Conservation (phyloP, 768 basidiomycete species). For the Pholiota microspora region DNA sequence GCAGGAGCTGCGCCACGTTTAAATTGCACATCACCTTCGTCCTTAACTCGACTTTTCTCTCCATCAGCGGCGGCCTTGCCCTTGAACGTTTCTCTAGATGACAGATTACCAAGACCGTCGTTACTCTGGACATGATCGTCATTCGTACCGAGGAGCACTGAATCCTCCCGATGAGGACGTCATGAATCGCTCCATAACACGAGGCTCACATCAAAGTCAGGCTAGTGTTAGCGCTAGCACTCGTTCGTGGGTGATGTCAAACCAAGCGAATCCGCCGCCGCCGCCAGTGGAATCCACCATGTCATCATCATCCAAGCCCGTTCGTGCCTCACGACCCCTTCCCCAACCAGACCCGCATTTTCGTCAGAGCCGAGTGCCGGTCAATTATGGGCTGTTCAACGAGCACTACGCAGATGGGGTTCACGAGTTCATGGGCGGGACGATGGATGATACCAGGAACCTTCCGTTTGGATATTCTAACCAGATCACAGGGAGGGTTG, state of each 20-base stretch:
- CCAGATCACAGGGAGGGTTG: neutral
- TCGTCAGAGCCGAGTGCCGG: conserved; percentile 2
- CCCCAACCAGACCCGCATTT: conserved; percentile 27
- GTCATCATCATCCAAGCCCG: conserved; percentile 17
- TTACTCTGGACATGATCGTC: conserved; percentile 15
- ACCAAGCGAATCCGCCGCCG: conserved; percentile 30
- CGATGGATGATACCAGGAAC: neutral
- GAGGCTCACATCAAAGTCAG: conserved; percentile 25
- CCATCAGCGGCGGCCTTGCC: neutral
- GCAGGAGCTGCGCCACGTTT: conserved; percentile 1
- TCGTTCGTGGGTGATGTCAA: conserved; percentile 36
- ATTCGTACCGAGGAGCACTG: conserved; percentile 10
- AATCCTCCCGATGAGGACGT: conserved; percentile 21
- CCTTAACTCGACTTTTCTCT: neutral
- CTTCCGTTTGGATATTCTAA: conserved; percentile 1
- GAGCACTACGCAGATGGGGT: neutral
- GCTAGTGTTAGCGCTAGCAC: conserved; percentile 28
- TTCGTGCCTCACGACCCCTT: conserved; percentile 27
- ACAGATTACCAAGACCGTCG: conserved; percentile 22
- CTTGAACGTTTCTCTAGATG: conserved; percentile 10
- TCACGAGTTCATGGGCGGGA: neutral
- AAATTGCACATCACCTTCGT: neutral
- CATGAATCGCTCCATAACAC: conserved; percentile 20
- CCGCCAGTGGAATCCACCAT: conserved; percentile 14
- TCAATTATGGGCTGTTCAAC: neutral